phyloP scores from a whole-genome alignment of 1,284 basidiomycete genomes.

The Xerocomus nothofagi region DNA sequence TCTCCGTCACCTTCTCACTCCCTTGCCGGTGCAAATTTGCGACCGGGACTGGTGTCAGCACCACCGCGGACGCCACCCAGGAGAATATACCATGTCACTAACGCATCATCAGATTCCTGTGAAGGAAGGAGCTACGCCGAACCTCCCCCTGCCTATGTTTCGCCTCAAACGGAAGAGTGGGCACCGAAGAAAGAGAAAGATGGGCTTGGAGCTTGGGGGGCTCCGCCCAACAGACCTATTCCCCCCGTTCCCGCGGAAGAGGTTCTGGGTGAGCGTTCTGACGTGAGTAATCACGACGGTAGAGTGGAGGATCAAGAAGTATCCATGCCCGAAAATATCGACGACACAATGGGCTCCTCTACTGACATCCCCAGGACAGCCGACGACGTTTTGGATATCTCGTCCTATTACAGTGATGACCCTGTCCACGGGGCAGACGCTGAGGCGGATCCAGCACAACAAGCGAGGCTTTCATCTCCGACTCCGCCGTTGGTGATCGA shows the following conservation, averaged over 20 bases:
- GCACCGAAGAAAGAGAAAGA: conserved; percentile 25
- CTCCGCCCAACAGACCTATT: conserved; percentile 20
- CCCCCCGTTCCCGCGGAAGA: conserved; percentile 17
- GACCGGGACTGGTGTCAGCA: conserved; percentile 12
- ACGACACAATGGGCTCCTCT: neutral
- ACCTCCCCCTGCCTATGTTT: conserved; percentile 48
- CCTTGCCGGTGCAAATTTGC: conserved; percentile 2
- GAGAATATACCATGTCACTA: conserved; percentile 41
- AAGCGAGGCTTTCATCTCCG: conserved; percentile 10
- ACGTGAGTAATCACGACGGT: neutral
- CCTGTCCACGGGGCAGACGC: conserved; percentile 4
- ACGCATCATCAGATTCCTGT: conserved; percentile 35
- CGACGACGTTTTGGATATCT: conserved; percentile 32
- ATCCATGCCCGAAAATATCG: neutral
- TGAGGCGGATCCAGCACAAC: conserved; percentile 10
- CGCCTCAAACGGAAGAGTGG: conserved; percentile 15
- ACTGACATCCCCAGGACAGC: conserved; percentile 23
- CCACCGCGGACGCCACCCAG: conserved; percentile 36
- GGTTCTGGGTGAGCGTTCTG: conserved; percentile 9
- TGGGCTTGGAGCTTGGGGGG: neutral
- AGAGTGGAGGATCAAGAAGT: conserved; percentile 6
- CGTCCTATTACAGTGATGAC: conserved; percentile 19
- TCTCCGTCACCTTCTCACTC: conserved; percentile 15
- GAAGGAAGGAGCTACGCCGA: conserved; percentile 19
- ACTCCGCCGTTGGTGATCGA: conserved; percentile 32